Evolutionary conservation across 805 yeast genomes (phyloP).

Genomic region (Candida vaughaniae): DNA sequence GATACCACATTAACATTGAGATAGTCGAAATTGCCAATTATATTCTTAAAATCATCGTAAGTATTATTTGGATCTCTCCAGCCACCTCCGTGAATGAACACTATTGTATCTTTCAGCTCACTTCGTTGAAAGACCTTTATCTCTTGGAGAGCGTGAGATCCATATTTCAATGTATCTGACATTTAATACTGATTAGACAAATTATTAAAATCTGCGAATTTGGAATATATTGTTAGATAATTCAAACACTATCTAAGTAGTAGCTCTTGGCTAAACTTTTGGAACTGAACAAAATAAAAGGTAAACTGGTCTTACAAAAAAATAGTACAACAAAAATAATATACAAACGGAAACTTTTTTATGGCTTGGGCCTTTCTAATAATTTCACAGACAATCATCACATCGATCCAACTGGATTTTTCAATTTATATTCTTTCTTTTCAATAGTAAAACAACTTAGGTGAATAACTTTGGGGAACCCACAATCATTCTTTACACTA

Average conservation of each 20-base stretch:
- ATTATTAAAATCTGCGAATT: too few relatives aligned
- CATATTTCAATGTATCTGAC: conserved; percentile 20
- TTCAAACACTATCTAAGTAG: too few relatives aligned
- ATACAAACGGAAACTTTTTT: too few relatives aligned
- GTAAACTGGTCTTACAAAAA: too few relatives aligned
- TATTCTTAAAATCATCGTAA: conserved; percentile 47
- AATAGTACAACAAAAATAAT: too few relatives aligned
- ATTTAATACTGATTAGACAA: too few relatives aligned
- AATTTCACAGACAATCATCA: too few relatives aligned
- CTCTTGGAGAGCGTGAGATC: conserved; percentile 31
- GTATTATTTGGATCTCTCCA: conserved; percentile 77
- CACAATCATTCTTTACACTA: conserved; percentile 8
- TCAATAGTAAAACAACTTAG: conserved; percentile 1
- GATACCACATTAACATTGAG: conserved; percentile 22
- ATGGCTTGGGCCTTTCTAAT: too few relatives aligned
- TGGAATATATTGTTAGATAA: too few relatives aligned
- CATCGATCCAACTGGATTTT: neutral
- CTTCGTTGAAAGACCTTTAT: conserved; percentile 25
- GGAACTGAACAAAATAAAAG: too few relatives aligned
- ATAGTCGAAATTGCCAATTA: conserved; percentile 4
- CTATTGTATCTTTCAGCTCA: conserved; percentile 27
- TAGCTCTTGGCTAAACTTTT: too few relatives aligned
- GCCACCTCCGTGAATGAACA: conserved; percentile 85
- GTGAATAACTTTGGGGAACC: conserved; percentile 3
- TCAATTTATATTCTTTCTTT: conserved; percentile 7